Evolutionary conservation across 257 asterid genomes (phyloP), one percentile per base, ranked within the genome.

Genomic region (Salvia hispanica): DNA sequence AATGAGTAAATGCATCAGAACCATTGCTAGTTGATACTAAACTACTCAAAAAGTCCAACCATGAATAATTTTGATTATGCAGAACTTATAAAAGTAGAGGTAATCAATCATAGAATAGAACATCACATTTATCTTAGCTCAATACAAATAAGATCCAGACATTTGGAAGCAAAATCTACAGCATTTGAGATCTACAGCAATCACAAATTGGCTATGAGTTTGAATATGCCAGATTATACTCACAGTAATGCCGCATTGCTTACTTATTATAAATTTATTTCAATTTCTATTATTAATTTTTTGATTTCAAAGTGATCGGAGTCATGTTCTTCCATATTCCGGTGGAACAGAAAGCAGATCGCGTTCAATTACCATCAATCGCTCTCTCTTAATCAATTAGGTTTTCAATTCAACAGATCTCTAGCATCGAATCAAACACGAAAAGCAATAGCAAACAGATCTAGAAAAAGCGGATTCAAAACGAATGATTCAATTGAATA

Each of bases 91-190:
- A 57, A 15, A 34, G 25, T 6, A 57, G 34, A 34, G 46, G 3
- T 5, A 21, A 36, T 13, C 3, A 7, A 34, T n/a, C 62, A 34
- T n/a, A n/a, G n/a, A n/a, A n/a, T n/a, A n/a, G n/a, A n/a, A n/a
- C n/a, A 34, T n/a, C 62, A 34, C 31, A 28, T 18, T 18, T 56
- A 56, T 64, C 43, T 56, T 63, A 58, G 25, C 12, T 40, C 9
- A 40, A 18, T 21, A 42, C 25, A n/a, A 3, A 59, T 58, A 57
- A 69, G 72, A 67, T 25, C 64, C 68, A 48, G 11, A 52, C 33
- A 8, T 50, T 9, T 28, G 45, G 9, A 31, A 44, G 14, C 25
- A 15, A 44, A 56, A 45, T 45, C 39, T 45, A n/a, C 33, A 62
- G 1, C 31, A 7, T 58, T 21, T 36, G 31, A 36, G 39, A 15